Evolutionary conservation across 805 yeast species (phyloP).

Genomic region (Lipomyces spencermartinsiae): DNA sequence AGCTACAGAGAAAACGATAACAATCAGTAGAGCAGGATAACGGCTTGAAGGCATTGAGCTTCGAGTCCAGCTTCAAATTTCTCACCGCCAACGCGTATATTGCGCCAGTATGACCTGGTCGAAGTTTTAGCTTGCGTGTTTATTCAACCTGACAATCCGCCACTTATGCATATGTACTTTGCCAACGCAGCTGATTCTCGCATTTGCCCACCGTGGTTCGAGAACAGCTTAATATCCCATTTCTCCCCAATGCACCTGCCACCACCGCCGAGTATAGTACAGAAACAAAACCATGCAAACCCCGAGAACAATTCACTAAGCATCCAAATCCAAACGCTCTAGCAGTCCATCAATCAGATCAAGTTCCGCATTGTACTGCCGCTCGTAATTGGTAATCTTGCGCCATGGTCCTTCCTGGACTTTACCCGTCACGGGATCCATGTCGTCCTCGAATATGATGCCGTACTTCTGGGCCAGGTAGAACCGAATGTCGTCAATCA

Average conservation of each 20-base stretch:
- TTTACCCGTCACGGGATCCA: slow-evolving; percentile 34
- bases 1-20: no score
- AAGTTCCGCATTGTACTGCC: slow-evolving; percentile 50
- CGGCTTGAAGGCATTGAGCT: no score
- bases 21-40: no score
- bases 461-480: slow-evolving; percentile 55
- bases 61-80: no score
- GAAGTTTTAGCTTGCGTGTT: no score
- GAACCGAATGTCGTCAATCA: slow-evolving; percentile 77
- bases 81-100: no score
- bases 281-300: background rate
- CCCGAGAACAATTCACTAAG: slow-evolving; percentile 41
- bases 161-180: no score
- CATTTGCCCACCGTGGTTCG: no score
- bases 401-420: slow-evolving; percentile 40
- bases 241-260: background rate
- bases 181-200: no score
- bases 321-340: slow-evolving; percentile 51
- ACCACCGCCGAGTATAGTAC: background rate
- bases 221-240: background rate
- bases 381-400: slow-evolving; percentile 43
- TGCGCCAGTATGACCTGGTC: no score
- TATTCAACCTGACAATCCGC: no score
- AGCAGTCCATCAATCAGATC: slow-evolving; percentile 52
- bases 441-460: slow-evolving; percentile 42